phyloP scores from a whole-genome alignment of 345 rosid species.

The Excoecaria cochinchinensis region DNA sequence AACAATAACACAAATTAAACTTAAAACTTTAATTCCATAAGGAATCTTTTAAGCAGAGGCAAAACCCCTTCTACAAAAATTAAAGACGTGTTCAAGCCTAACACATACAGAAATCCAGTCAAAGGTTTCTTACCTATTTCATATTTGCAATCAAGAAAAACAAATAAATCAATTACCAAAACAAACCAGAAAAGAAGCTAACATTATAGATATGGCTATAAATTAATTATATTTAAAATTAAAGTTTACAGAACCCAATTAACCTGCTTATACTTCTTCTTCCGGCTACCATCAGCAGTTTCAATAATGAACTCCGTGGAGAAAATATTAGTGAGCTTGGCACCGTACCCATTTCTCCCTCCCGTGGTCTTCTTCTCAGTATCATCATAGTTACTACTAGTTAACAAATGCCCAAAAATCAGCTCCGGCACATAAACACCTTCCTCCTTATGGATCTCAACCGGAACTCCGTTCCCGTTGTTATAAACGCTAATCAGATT shows the following conservation, averaged over 20 bases:
- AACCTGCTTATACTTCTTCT: conserved; percentile 87
- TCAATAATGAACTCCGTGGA: conserved; percentile 83
- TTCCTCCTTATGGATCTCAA: conserved; percentile 93
- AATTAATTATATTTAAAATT: neutral
- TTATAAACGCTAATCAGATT: conserved; percentile 77
- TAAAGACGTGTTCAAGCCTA: no score
- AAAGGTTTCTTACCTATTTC: neutral
- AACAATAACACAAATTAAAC: neutral
- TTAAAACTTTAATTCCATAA: no score
- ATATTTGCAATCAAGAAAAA: no score
- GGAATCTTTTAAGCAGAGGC: neutral
- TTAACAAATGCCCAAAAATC: conserved; percentile 90
- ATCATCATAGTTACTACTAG: conserved; percentile 90
- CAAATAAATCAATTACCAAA: neutral
- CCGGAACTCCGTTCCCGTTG: conserved; percentile 92
- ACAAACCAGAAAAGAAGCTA: neutral
- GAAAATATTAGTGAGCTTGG: conserved; percentile 91
- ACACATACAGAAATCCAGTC: neutral
- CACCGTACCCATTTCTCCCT: conserved; percentile 94
- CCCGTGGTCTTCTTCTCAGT: conserved; percentile 89
- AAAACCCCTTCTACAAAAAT: neutral
- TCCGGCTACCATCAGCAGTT: conserved; percentile 84
- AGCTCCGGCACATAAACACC: conserved; percentile 86
- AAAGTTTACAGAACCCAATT: neutral
- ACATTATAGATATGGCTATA: neutral